Evolutionary conservation across 768 basidiomycete genomes (phyloP).

Genomic region (Lactarius hengduanensis): DNA sequence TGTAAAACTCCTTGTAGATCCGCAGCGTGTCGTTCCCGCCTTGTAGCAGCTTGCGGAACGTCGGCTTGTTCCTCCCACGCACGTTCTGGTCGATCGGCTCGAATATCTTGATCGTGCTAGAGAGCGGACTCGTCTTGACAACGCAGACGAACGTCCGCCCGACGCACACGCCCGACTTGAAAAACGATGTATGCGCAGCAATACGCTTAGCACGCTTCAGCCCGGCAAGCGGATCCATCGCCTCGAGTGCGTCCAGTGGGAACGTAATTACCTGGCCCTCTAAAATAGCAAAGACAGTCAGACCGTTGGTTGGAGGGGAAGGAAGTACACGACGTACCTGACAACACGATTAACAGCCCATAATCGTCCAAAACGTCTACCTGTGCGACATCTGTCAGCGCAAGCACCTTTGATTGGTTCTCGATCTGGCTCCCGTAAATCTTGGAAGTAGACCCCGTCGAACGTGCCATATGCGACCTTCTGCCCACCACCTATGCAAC

Average conservation of each 20-base stretch:
- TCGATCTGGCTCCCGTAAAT: slow-evolving; percentile 69
- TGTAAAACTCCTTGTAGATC: slow-evolving; percentile 98
- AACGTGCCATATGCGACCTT: slow-evolving; percentile 95
- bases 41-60: slow-evolving; percentile 93
- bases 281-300: slow-evolving; percentile 33
- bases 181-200: slow-evolving; percentile 94
- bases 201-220: slow-evolving; percentile 93
- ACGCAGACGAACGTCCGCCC: slow-evolving; percentile 92
- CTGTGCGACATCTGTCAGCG: slow-evolving; percentile 86
- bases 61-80: slow-evolving; percentile 77
- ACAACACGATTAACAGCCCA: slow-evolving; percentile 94
- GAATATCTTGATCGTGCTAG: slow-evolving; percentile 95
- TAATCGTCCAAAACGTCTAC: slow-evolving; percentile 97
- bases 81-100: slow-evolving; percentile 92
- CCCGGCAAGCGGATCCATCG: slow-evolving; percentile 85
- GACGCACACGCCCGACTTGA: slow-evolving; percentile 93
- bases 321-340: slow-evolving; percentile 52
- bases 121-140: slow-evolving; percentile 92
- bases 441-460: slow-evolving; percentile 94
- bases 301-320: not conserved
- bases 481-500: slow-evolving; percentile 64
- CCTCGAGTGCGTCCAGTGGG: slow-evolving; percentile 89
- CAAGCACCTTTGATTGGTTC: slow-evolving; percentile 92
- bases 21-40: slow-evolving; percentile 93
- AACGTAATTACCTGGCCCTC: slow-evolving; percentile 97